These are phyloP conservation scores for Rasamsonia emersonii DNA, from an alignment of 2,329 filamentous ascomycete genomes.

Conservation along the genomic window DNA sequence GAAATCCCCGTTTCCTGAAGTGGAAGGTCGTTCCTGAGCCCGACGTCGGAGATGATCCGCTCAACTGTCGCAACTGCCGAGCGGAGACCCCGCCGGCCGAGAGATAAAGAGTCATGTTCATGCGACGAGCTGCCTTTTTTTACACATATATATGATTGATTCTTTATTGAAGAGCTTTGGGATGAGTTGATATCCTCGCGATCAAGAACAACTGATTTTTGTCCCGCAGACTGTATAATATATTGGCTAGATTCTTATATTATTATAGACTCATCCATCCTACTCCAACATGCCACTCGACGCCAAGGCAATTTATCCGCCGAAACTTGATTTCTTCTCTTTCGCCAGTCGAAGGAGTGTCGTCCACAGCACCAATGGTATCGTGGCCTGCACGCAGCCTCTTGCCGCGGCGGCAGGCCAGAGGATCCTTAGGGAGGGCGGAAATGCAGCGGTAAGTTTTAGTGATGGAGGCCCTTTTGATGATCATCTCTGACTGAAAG, in stretches of 20 bases:
- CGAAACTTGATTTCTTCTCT: conserved; percentile 31
- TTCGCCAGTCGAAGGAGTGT: conserved; percentile 72
- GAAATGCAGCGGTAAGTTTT: conserved; percentile 76
- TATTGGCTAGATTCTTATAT: no score
- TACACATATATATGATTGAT: no score
- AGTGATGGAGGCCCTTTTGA: neutral
- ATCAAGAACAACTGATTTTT: no score
- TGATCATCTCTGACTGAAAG: conserved; percentile 1
- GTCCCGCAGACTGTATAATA: no score
- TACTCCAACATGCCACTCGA: conserved; percentile 38
- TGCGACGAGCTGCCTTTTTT: no score
- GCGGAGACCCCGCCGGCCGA: no score
- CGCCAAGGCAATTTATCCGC: conserved; percentile 42
- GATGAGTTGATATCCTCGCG: no score
- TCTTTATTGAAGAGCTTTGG: no score
- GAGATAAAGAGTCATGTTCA: no score
- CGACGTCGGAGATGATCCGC: conserved; percentile 2
- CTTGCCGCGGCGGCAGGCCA: conserved; percentile 83
- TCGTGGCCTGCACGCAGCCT: conserved; percentile 83
- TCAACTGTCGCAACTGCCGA: no score
- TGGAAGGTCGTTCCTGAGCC: neutral
- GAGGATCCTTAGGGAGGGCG: conserved; percentile 73
- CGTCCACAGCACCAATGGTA: conserved; percentile 86
- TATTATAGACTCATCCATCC: no score
- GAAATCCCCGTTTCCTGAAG: neutral